Conservation (phyloP, 2,329 filamentous ascomycete genomes). For the Ophiobolus disseminans region DNA sequence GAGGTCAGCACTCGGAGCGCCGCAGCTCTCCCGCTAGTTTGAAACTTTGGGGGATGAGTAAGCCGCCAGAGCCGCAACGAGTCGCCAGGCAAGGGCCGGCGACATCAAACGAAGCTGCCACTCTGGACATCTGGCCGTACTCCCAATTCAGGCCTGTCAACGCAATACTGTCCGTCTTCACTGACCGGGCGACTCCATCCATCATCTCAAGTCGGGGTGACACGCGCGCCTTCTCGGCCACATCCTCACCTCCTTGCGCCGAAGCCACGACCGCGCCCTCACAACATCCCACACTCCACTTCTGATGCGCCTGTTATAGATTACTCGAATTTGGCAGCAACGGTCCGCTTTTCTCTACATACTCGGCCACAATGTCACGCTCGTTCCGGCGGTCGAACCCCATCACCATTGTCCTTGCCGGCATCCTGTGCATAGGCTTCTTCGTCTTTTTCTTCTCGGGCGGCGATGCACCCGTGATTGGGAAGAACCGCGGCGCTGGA, state of each 20-base stretch:
- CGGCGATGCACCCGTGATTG: constrained; percentile 60
- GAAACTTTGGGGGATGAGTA: constrained; percentile 11
- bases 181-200: no score
- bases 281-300: constrained; percentile 18
- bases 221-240: constrained; percentile 39
- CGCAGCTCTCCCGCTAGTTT: constrained; percentile 2
- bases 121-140: constrained; percentile 28
- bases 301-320: constrained; percentile 47
- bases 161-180: constrained; percentile 7
- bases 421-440: constrained; percentile 70
- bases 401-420: constrained; percentile 75
- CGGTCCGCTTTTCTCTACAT: constrained; percentile 32
- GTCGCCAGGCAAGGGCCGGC: constrained; percentile 15
- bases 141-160: constrained; percentile 1
- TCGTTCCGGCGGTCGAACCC: constrained; percentile 80
- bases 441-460: constrained; percentile 68
- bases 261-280: constrained; percentile 19
- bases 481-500: constrained; percentile 57
- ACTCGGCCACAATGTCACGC: constrained; percentile 62
- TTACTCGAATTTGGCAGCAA: constrained; percentile 34
- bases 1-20: constrained; percentile 19
- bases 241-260: constrained; percentile 39
- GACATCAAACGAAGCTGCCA: constrained; percentile 8
- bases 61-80: constrained; percentile 12
- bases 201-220: no score